Evolutionary conservation across 2,329 filamentous ascomycete species (phyloP).

Genomic region (Nemania abortiva): DNA sequence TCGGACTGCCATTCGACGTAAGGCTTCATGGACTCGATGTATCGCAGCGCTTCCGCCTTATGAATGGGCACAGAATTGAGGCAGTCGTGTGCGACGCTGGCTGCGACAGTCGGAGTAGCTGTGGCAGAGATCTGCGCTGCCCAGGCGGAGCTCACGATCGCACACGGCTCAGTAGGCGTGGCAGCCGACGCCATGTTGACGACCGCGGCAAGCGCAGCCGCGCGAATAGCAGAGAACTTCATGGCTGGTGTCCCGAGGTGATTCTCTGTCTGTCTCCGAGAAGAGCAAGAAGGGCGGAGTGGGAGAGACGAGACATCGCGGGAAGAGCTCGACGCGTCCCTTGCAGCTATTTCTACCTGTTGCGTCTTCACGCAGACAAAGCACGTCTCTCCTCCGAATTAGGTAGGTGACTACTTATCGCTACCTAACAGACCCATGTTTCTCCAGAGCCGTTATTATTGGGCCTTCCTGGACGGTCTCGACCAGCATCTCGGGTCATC

Average conservation of each 20-base stretch:
- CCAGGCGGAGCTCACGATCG: constrained; percentile 50
- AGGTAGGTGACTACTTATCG: constrained; percentile 40
- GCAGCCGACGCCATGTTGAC: constrained; percentile 29
- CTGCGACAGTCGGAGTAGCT: constrained; percentile 53
- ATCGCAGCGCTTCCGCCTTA: constrained; percentile 55
- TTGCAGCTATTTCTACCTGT: constrained; percentile 26
- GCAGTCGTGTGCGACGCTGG: constrained; percentile 56
- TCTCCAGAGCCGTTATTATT: constrained; percentile 21
- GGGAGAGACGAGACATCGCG: constrained; percentile 21
- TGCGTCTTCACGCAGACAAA: constrained; percentile 26
- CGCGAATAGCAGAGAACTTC: constrained; percentile 38
- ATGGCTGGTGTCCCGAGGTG: constrained; percentile 22
- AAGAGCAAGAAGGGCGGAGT: constrained; percentile 26
- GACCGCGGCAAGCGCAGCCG: constrained; percentile 33
- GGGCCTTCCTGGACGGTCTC: constrained; percentile 15
- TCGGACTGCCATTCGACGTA: constrained; percentile 59
- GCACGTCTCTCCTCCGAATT: constrained; percentile 33
- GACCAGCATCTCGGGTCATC: constrained; percentile 25
- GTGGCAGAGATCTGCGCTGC: constrained; percentile 47
- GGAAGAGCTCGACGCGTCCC: constrained; percentile 15
- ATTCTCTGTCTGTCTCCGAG: constrained; percentile 23
- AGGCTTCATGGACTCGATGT: constrained; percentile 55
- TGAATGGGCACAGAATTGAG: constrained; percentile 57
- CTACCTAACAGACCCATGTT: constrained; percentile 17
- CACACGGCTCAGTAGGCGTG: constrained; percentile 48